Evolutionary conservation across 192 early-diverging fungal species (phyloP), one percentile per base, ranked within the genome.

Genomic region (Coemansia sp.): DNA sequence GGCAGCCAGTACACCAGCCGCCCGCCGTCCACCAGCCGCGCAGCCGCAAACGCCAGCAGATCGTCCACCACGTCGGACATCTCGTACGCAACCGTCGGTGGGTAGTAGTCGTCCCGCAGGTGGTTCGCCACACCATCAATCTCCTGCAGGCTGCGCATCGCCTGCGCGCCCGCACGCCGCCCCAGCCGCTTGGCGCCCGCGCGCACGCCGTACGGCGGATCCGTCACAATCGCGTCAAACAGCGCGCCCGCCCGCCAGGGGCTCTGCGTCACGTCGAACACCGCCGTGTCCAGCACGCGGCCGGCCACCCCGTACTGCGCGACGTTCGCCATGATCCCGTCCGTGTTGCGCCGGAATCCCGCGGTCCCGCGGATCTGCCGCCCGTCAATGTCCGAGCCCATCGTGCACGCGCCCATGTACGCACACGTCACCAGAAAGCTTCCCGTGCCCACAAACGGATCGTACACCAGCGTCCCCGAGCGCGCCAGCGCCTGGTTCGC

Each of bases 391-490:
- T 99, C 96, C 4, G 91, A 85, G 5, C 96, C 96, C 57, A 96
- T 66, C 0, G 93, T 91, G 60, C 76, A 89, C 0, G 91, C 85
- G 20, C 96, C 96, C 77, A 92, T 97, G 64, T 97, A 89, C 15
- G 96, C 83, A 62, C 92, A 93, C 1, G 92, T 93, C 55, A 99
- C 72, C 35, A 99, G 72, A 47, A 99, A 93, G 40, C 86, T 89
- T 21, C 91, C 94, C 0, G 96, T 99, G 6, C 96, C 96, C 0
- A 95, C 93, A 82, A 97, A 99, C 20, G 96, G 96, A 69, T 99
- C 96, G 44, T 95, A 86, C 4, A 96, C 82, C 2, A 97, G 62
- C 25, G 85, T 79, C 11, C 92, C 92, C 3, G 45, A 26, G 8
- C 80, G 53, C 14, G 90, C 91, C 42, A 93, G 67, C 7, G 90